Base-by-base conservation (phyloP, 768 basidiomycete species). In the Tricholoma sp. region DNA sequence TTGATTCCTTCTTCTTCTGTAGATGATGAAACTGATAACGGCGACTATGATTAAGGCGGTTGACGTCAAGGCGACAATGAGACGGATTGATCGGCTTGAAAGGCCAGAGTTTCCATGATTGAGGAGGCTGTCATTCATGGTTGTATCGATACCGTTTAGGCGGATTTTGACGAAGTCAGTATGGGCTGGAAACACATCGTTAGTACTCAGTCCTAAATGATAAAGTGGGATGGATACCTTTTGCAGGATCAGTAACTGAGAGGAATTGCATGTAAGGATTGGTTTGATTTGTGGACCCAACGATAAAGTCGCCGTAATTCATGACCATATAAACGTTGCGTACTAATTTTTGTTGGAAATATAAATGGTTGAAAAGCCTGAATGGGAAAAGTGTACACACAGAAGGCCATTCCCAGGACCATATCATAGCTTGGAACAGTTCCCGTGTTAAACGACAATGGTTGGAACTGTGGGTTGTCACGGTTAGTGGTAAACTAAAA, bases 371-470 rank as follows among this genome's bases (percentile, higher is more conserved):
- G 29, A 60, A 24, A 16, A 29, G 34, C 9, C 14, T 22, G 19
- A 22, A 22, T 22, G 16, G 39, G 55, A 14, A 47, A 43, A 62
- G 61, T 53, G 22, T 6, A 76, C 83, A 64, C 61, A 86, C 86
- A 69, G 72, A 88, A 89, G 8, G 81, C 77, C 85, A 89, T 89
- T 55, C 88, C 88, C 46, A 89, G 74, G 46, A 89, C 79, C 67
- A 85, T 78, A 64, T 89, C 87, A 59, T 77, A 89, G 27, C 68
- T 74, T 27, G 78, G 73, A 53, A 62, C 64, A 6, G 58, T 22
- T 39, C 76, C 76, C 41, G 70, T 66, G 50, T 79, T 73, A 49
- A 78, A 81, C 7, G 80, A 78, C 43, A 83, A 79, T 5, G 88
- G 87, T 61, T 89, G 88, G 72, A 89, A 90, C 87, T 88, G 57